Evolutionary conservation across 2,329 filamentous ascomycete species (phyloP).

Genomic region (Alternaria novae-zelandiae): DNA sequence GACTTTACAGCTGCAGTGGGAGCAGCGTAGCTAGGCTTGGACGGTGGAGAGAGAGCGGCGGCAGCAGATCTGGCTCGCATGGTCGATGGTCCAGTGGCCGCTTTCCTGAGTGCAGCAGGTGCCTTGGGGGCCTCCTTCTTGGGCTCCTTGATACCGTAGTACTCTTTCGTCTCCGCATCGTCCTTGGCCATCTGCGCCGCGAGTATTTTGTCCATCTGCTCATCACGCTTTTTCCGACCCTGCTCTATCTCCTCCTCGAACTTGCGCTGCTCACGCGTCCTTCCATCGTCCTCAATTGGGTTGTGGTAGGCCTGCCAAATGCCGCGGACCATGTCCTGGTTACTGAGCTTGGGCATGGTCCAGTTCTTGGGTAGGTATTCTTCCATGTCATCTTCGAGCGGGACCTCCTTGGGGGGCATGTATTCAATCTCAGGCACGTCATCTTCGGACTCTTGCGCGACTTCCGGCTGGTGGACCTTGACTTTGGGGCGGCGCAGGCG

Average conservation of each 20-base stretch:
- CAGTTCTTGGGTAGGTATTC: conserved; percentile 64
- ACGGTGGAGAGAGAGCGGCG: conserved; percentile 47
- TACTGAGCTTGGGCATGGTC: conserved; percentile 59
- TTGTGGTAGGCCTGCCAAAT: conserved; percentile 59
- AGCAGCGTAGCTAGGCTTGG: conserved; percentile 48
- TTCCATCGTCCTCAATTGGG: conserved; percentile 70
- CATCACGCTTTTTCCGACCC: conserved; percentile 64
- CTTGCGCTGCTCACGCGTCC: conserved; percentile 67
- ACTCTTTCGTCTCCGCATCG: conserved; percentile 56
- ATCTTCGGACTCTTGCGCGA: conserved; percentile 58
- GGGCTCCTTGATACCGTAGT: conserved; percentile 34
- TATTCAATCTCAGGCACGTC: conserved; percentile 84
- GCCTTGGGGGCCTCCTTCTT: conserved; percentile 36
- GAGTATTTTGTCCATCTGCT: conserved; percentile 70
- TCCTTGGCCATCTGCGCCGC: conserved; percentile 62
- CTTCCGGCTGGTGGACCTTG: conserved; percentile 68
- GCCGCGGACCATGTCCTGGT: conserved; percentile 60
- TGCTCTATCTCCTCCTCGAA: conserved; percentile 54
- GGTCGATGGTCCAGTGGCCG: conserved; percentile 54
- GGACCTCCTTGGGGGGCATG: conserved; percentile 72
- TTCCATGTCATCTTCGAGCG: conserved; percentile 73
- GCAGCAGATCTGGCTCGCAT: conserved; percentile 60
- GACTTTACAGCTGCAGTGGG: conserved; percentile 51
- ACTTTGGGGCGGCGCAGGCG: conserved; percentile 62
- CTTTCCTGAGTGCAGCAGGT: conserved; percentile 19